phyloP scores from a whole-genome alignment of 306 rosid species.

The Acmispon strigosus region DNA sequence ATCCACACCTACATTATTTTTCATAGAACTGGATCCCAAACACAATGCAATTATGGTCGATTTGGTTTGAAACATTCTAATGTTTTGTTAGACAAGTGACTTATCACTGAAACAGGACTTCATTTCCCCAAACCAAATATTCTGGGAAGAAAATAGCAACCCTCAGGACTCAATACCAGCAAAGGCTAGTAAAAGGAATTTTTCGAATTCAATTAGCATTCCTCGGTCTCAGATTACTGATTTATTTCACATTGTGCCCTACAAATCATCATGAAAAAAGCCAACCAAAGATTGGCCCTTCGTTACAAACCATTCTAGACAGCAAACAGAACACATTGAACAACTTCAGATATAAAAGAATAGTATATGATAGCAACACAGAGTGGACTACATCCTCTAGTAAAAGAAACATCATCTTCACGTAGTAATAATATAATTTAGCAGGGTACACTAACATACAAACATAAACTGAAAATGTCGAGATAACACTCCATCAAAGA shows the following conservation, averaged over 20 bases:
- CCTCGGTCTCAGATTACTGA: not conserved
- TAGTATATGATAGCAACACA: slow-evolving; percentile 10
- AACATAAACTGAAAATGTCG: slow-evolving; percentile 25
- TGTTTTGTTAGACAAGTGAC: too few relatives aligned
- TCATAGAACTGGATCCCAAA: too few relatives aligned
- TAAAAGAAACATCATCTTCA: not conserved
- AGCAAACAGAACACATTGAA: not conserved
- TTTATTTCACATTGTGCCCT: not conserved
- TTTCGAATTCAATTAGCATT: not conserved
- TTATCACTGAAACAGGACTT: too few relatives aligned
- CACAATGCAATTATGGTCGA: too few relatives aligned
- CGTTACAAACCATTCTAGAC: not conserved
- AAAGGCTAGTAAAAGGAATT: too few relatives aligned
- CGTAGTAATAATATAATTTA: slow-evolving; percentile 17
- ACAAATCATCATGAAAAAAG: not conserved
- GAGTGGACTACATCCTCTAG: not conserved
- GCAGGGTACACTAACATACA: slow-evolving; percentile 23
- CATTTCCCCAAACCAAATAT: too few relatives aligned
- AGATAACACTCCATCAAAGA: slow-evolving; percentile 43
- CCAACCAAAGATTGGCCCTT: not conserved
- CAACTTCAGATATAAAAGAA: not conserved
- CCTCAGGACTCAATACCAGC: too few relatives aligned
- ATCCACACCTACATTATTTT: too few relatives aligned
- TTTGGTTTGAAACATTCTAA: too few relatives aligned
- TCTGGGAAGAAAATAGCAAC: too few relatives aligned